A percentile compares a stretch with the other conserved stretches of the same genome.
phyloP scores from a whole-genome alignment of 139 green algal species.

The Bryopsis sp. region DNA sequence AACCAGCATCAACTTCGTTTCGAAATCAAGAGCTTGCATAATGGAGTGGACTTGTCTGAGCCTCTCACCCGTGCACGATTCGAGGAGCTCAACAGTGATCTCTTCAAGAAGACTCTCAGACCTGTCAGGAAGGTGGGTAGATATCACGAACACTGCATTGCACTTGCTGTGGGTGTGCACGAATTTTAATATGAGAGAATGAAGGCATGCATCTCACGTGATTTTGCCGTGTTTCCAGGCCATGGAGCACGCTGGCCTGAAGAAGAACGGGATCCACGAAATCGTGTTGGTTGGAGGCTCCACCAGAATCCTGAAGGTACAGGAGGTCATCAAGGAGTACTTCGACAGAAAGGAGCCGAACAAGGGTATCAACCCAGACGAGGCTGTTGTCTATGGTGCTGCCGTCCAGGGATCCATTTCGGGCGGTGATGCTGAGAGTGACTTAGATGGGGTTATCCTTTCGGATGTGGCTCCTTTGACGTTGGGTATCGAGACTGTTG shows the following conservation, averaged over 20 bases:
- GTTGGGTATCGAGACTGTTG: constrained; percentile 86
- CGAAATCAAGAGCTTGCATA: constrained; percentile 92
- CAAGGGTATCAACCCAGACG: constrained; percentile 92
- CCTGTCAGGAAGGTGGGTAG: constrained; percentile 82
- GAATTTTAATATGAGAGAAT: too few species aligned
- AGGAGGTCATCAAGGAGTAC: constrained; percentile 77
- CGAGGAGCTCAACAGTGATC: constrained; percentile 97
- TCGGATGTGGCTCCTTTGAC: constrained; percentile 81
- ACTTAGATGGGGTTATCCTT: constrained; percentile 81
- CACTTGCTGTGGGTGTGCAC: too few species aligned
- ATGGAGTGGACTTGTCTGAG: constrained; percentile 94
- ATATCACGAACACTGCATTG: too few species aligned
- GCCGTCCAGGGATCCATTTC: constrained; percentile 67
- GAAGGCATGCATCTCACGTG: too few species aligned
- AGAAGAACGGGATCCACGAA: constrained; percentile 85
- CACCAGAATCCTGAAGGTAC: constrained; percentile 91
- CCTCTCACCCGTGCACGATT: constrained; percentile 96
- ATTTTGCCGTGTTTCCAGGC: too few species aligned
- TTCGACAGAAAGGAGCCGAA: constrained; percentile 90
- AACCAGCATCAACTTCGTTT: constrained; percentile 93
- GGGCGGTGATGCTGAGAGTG: constrained; percentile 37
- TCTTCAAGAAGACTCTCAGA: constrained; percentile 96
- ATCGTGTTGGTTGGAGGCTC: constrained; percentile 94
- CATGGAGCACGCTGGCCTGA: constrained; percentile 86
- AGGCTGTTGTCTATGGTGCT: constrained; percentile 86